Percentiles rank a stretch among this genome's conserved stretches.
These are phyloP conservation scores for Ambrosia trifida DNA, from an alignment of 129 eudicot species.

Conservation along the genomic window DNA sequence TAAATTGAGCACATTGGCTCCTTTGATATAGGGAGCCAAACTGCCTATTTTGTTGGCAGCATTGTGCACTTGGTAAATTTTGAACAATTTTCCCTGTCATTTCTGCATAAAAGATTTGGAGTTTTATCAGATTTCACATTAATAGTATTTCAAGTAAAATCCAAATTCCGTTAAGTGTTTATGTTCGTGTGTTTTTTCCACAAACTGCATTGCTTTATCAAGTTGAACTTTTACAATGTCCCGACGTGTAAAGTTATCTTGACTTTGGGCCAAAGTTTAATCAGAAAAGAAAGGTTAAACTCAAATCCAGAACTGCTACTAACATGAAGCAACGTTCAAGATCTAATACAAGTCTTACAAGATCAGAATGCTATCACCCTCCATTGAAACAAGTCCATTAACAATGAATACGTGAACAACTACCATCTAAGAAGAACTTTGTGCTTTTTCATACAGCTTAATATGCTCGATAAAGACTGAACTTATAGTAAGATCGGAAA, in stretches of 20 bases:
- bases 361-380: neutral
- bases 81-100: conserved; percentile 85
- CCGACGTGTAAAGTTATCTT: neutral
- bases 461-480: neutral
- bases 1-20: conserved; percentile 49
- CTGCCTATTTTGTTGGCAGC: conserved; percentile 90
- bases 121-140: conserved; percentile 49
- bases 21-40: conserved; percentile 58
- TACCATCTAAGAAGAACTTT: neutral
- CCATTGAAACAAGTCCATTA: neutral
- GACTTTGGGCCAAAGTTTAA: neutral
- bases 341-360: conserved; percentile 8
- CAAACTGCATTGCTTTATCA: neutral
- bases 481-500: neutral
- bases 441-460: neutral
- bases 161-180: conserved; percentile 14
- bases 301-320: conserved; percentile 8
- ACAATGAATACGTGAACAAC: conserved; percentile 7
- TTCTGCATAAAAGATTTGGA: conserved; percentile 82
- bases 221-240: neutral
- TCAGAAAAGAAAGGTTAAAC: conserved; percentile 13
- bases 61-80: conserved; percentile 68
- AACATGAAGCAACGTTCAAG: neutral
- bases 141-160: conserved; percentile 19
- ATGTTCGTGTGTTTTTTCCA: conserved; percentile 3